Percentiles rank a stretch among this genome's conserved stretches.
These are phyloP conservation scores for Fraxinus angustifolia DNA, from an alignment of 305 asterid genomes.

Conservation along the genomic window DNA sequence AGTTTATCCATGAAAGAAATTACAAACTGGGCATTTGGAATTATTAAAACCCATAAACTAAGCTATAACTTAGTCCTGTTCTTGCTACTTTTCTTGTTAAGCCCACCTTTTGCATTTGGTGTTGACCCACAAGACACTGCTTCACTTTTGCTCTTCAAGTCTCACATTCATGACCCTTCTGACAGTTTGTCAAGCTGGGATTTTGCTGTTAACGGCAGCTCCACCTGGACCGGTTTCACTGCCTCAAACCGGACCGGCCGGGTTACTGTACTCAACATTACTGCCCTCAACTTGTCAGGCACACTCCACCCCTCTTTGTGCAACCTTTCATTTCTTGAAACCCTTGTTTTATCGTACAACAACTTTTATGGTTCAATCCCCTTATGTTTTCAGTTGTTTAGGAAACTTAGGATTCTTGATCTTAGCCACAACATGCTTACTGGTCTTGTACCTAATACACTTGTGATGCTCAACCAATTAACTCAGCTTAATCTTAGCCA, in stretches of 20 bases:
- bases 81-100: constrained; percentile 11
- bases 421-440: constrained; percentile 55
- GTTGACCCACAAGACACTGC: constrained; percentile 44
- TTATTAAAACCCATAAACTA: neutral
- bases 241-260: constrained; percentile 58
- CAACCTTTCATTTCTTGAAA: constrained; percentile 55
- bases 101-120: constrained; percentile 29
- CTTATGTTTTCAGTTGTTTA: constrained; percentile 42
- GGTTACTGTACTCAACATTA: constrained; percentile 61
- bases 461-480: constrained; percentile 29
- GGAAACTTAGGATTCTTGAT: constrained; percentile 48
- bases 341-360: constrained; percentile 63
- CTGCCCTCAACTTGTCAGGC: constrained; percentile 58
- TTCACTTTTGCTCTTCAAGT: constrained; percentile 58
- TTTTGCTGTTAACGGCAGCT: constrained; percentile 18
- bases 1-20: constrained; percentile 26
- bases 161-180: constrained; percentile 47
- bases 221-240: constrained; percentile 52
- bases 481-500: constrained; percentile 58
- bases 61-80: constrained; percentile 3
- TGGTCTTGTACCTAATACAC: constrained; percentile 38
- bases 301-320: constrained; percentile 61
- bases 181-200: constrained; percentile 54
- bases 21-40: constrained; percentile 14
- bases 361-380: constrained; percentile 52